Evolutionary conservation across 2,329 filamentous ascomycete genomes (phyloP).

Genomic region (Trichoderma polysporum): DNA sequence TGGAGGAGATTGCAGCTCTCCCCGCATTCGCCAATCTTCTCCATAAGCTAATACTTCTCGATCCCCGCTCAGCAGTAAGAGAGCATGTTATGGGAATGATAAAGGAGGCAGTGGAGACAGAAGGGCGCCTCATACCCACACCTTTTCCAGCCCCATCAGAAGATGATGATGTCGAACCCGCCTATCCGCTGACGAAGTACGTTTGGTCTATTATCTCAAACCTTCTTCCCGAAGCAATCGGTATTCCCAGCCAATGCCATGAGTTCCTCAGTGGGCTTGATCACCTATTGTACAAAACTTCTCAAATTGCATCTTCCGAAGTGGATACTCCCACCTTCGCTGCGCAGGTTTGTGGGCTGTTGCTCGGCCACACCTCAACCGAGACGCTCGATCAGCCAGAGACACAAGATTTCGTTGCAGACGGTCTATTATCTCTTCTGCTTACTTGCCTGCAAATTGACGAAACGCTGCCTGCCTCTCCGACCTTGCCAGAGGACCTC

Average conservation of each 20-base stretch:
- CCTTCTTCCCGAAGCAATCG: conserved; percentile 36
- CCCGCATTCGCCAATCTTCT: conserved; percentile 27
- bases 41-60: conserved; percentile 30
- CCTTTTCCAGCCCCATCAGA: not conserved
- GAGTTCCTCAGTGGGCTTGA: conserved; percentile 47
- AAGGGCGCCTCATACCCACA: conserved; percentile 12
- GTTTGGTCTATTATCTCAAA: conserved; percentile 36
- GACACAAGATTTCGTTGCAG: conserved; percentile 32
- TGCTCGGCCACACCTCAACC: conserved; percentile 42
- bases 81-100: conserved; percentile 36
- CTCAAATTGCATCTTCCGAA: conserved; percentile 28
- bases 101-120: conserved; percentile 29
- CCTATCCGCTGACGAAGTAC: conserved; percentile 26
- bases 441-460: conserved; percentile 35
- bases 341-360: conserved; percentile 31
- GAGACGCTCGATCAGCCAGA: conserved; percentile 39
- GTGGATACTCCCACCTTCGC: conserved; percentile 34
- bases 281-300: conserved; percentile 41
- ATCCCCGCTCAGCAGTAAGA: conserved; percentile 31
- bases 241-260: conserved; percentile 39
- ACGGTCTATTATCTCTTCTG: conserved; percentile 33
- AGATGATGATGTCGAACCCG: not conserved
- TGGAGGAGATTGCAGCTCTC: conserved; percentile 29
- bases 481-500: conserved; percentile 30
- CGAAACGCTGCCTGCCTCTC: conserved; percentile 27